Evolutionary conservation across 148 eudicot species (phyloP).

Genomic region (Chenopodium berlandieri): DNA sequence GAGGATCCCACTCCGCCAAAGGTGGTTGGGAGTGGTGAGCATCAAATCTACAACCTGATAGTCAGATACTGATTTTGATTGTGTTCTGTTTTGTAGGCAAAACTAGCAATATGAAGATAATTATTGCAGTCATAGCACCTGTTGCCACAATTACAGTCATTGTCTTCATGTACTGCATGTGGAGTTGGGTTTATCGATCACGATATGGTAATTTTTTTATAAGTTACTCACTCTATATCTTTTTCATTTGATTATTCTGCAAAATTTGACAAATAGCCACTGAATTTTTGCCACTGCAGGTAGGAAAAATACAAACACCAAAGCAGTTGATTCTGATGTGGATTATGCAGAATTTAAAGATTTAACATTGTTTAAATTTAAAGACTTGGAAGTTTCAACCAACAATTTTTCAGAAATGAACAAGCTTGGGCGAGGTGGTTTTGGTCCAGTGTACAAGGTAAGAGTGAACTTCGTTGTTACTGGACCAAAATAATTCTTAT

Average conservation of each 20-base stretch:
- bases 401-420: conserved; percentile 26
- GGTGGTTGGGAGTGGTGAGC: too few relatives aligned
- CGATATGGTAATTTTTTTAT: neutral
- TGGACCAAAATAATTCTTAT: too few relatives aligned
- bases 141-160: neutral
- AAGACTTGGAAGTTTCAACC: conserved; percentile 39
- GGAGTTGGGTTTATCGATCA: neutral
- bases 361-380: conserved; percentile 36
- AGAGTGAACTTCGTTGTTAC: too few relatives aligned
- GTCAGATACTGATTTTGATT: neutral
- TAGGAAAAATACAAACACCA: too few relatives aligned
- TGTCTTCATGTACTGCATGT: neutral
- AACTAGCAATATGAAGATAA: neutral
- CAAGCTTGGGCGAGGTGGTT: conserved; percentile 54
- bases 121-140: neutral
- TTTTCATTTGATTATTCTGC: too few relatives aligned
- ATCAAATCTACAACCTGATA: too few relatives aligned
- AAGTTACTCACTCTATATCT: too few relatives aligned
- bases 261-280: too few relatives aligned
- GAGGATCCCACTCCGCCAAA: too few relatives aligned
- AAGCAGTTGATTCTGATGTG: too few relatives aligned
- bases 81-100: neutral
- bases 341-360: conserved; percentile 9
- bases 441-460: conserved; percentile 58
- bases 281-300: too few relatives aligned